A percentile compares a stretch with the other conserved stretches of the same genome.
Evolutionary conservation across 805 yeast genomes (phyloP).

Genomic region (Teunomyces funiuensis): DNA sequence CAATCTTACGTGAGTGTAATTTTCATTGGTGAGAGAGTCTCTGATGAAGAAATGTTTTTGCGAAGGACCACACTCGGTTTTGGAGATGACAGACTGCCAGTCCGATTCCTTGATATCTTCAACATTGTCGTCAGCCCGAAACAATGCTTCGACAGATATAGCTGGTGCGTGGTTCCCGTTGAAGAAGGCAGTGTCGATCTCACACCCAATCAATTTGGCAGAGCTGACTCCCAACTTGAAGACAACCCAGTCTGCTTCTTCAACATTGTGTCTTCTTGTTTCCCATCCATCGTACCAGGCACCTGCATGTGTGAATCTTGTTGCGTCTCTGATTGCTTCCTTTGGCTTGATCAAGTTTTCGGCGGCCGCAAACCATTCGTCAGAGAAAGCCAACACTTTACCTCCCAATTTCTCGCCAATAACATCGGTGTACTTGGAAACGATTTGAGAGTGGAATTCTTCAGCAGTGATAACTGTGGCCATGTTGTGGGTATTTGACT

Average conservation of each 20-base stretch:
- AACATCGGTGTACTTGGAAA: slow-evolving; percentile 67
- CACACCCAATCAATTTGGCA: slow-evolving; percentile 79
- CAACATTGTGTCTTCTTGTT: slow-evolving; percentile 88
- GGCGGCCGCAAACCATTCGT: slow-evolving; percentile 96
- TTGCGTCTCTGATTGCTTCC: slow-evolving; percentile 78
- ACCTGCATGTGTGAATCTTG: slow-evolving; percentile 77
- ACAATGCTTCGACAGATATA: slow-evolving; percentile 77
- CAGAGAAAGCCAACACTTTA: slow-evolving; percentile 63
- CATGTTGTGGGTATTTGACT: slow-evolving; percentile 9
- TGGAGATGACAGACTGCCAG: slow-evolving; percentile 74
- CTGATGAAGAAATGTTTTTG: slow-evolving; percentile 82
- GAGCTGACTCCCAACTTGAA: slow-evolving; percentile 79
- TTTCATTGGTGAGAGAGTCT: slow-evolving; percentile 51
- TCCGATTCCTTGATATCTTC: slow-evolving; percentile 27
- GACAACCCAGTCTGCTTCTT: slow-evolving; percentile 84
- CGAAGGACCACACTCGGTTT: slow-evolving; percentile 83
- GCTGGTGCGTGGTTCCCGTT: slow-evolving; percentile 94
- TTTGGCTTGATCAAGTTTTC: slow-evolving; percentile 78
- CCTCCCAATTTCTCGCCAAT: slow-evolving; percentile 87
- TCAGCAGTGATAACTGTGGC: slow-evolving; percentile 19
- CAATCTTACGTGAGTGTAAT: slow-evolving; percentile 77
- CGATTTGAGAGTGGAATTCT: slow-evolving; percentile 47
- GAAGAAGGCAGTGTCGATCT: slow-evolving; percentile 91
- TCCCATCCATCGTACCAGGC: slow-evolving; percentile 99
- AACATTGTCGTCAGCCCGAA: slow-evolving; percentile 34